Conservation (phyloP, 164 flowering plant genomes). For the Cinnamomum micranthum region DNA sequence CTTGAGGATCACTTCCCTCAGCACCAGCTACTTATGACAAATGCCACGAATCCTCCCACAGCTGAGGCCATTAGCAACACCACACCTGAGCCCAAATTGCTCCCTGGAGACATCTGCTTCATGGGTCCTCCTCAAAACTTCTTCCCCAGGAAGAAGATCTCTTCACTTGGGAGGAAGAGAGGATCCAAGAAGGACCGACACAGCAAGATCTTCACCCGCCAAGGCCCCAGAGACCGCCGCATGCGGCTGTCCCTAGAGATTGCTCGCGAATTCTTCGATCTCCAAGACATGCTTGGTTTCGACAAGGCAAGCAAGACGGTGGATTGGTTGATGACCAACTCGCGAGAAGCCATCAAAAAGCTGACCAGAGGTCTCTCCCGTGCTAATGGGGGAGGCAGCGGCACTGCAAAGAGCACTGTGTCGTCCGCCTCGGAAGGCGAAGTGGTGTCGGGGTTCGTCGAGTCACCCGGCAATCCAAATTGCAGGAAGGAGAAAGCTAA, state of each 20-base stretch:
- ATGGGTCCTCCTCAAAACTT: neutral
- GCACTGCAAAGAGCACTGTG: neutral
- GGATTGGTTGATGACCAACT: constrained; percentile 54
- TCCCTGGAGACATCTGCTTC: too few species aligned
- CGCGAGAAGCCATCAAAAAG: constrained; percentile 50
- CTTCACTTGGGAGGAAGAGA: constrained; percentile 12
- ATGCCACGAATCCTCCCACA: neutral
- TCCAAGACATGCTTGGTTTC: constrained; percentile 63
- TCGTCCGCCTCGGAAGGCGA: constrained; percentile 45
- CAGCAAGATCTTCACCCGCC: constrained; percentile 71
- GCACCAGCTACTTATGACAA: neutral
- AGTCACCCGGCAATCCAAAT: constrained; percentile 5
- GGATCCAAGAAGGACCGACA: constrained; percentile 54
- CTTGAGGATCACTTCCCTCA: neutral
- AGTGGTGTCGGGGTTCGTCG: constrained; percentile 29
- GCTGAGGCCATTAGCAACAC: neutral
- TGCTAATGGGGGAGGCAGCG: constrained; percentile 6
- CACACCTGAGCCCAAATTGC: constrained; percentile 5
- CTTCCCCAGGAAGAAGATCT: neutral
- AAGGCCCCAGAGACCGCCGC: constrained; percentile 64
- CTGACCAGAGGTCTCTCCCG: constrained; percentile 17
- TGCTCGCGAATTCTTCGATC: constrained; percentile 53
- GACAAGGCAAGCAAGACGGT: constrained; percentile 77
- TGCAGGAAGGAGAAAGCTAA: neutral
- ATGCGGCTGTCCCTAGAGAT: constrained; percentile 75